phyloP scores from a whole-genome alignment of 2,329 filamentous ascomycete species.

The Penicillium oxalicum region DNA sequence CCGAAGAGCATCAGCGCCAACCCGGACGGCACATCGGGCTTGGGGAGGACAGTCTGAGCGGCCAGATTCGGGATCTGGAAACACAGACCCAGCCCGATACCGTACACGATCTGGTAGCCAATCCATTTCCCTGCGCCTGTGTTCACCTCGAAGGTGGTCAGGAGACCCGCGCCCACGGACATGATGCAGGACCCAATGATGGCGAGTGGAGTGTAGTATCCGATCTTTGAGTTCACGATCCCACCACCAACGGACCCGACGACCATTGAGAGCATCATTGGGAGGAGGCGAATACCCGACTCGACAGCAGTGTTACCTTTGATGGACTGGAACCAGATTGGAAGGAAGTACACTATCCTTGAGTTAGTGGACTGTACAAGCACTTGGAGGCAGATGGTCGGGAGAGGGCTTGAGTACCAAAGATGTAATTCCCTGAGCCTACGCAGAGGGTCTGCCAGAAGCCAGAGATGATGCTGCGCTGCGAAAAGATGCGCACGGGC shows the following conservation, averaged over 20 bases:
- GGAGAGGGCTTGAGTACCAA: not conserved
- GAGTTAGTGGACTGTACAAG: not conserved
- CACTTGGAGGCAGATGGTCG: not conserved
- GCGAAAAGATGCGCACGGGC: slow-evolving; percentile 21
- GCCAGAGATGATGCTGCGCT: slow-evolving; percentile 9
- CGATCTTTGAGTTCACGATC: not conserved
- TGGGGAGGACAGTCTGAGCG: not conserved
- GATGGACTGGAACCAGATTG: not conserved
- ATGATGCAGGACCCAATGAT: not conserved
- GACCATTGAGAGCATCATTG: not conserved
- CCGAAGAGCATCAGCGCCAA: not conserved
- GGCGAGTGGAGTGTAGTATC: not conserved
- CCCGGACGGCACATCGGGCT: not conserved
- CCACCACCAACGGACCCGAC: not conserved
- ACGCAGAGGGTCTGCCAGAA: not conserved
- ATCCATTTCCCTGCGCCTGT: not conserved
- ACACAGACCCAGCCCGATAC: not conserved
- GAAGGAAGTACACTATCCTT: not conserved
- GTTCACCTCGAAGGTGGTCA: not conserved
- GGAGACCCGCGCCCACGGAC: not conserved
- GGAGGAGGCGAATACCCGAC: not conserved
- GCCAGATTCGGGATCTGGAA: not conserved
- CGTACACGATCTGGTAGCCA: not conserved
- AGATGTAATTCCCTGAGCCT: not conserved
- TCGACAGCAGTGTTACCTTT: not conserved